Conservation (phyloP, 2,329 filamentous ascomycete genomes). For the Epichloe glyceriae region DNA sequence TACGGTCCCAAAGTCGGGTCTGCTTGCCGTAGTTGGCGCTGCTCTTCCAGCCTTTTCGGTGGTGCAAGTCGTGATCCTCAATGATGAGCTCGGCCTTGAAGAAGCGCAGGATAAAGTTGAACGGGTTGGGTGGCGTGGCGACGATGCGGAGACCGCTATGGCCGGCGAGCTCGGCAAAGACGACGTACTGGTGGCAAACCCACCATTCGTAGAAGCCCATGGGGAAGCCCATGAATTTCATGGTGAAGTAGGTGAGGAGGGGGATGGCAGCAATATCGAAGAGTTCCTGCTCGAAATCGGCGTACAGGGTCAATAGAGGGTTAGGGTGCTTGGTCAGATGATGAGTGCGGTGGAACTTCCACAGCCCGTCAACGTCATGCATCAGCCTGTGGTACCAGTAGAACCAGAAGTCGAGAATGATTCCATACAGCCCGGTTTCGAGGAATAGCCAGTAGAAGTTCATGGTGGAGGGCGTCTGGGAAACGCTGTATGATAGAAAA, state of each 20-base stretch:
- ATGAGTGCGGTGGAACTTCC: conserved; percentile 6
- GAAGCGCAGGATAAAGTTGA: conserved; percentile 2
- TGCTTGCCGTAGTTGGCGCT: conserved; percentile 7
- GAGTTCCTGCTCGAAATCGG: conserved; percentile 5
- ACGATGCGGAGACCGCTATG: conserved; percentile 3
- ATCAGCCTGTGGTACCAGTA: conserved; percentile 8
- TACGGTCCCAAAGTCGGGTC: conserved; percentile 4
- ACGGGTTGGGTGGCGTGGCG: conserved; percentile 3
- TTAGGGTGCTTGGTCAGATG: conserved; percentile 7
- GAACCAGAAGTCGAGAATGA: conserved; percentile 7
- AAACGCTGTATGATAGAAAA: neutral
- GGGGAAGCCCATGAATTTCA: conserved; percentile 4
- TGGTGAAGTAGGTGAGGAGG: conserved; percentile 4
- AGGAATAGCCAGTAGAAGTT: neutral
- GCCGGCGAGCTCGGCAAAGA: conserved; percentile 5
- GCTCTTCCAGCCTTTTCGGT: conserved; percentile 7
- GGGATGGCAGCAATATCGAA: conserved; percentile 5
- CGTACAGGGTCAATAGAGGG: conserved; percentile 3
- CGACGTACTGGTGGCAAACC: conserved; percentile 6
- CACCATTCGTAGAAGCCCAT: conserved; percentile 8
- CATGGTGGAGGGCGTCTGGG: conserved; percentile 1
- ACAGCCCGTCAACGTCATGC: conserved; percentile 3
- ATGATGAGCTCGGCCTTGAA: conserved; percentile 3
- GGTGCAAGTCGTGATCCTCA: conserved; percentile 6
- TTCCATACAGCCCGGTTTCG: conserved; percentile 1